Conservation (phyloP, 2,329 filamentous ascomycete species). For the Penicillium sp. region DNA sequence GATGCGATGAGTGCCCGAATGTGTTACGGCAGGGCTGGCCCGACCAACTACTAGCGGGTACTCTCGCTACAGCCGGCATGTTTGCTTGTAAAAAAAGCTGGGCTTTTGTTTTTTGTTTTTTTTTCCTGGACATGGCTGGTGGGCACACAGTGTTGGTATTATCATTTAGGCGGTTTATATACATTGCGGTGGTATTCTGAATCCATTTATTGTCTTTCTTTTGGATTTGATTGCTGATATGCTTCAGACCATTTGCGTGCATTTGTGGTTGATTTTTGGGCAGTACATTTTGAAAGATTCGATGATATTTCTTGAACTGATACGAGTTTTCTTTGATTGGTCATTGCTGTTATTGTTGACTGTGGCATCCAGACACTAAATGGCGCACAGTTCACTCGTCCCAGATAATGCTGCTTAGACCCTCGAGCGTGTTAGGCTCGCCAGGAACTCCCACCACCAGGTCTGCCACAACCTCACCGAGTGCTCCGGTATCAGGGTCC, state of each 20-base stretch:
- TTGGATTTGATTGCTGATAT: conserved; percentile 12
- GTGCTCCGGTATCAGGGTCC: conserved; percentile 62
- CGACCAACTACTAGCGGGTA: conserved; percentile 20
- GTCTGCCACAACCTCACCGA: conserved; percentile 51
- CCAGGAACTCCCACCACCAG: conserved; percentile 38
- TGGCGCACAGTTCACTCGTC: conserved; percentile 28
- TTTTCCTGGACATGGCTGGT: conserved; percentile 10
- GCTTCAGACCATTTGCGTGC: conserved; percentile 9
- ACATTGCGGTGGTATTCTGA: conserved; percentile 28
- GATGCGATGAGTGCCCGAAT: background rate
- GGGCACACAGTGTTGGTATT: conserved; percentile 16
- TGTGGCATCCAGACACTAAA: background rate
- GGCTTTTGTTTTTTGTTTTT: conserved; percentile 24
- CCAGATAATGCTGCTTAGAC: conserved; percentile 45
- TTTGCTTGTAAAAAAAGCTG: conserved; percentile 30
- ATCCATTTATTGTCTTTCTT: conserved; percentile 12
- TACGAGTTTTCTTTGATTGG: background rate
- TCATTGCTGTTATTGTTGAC: background rate
- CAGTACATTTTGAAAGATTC: conserved; percentile 6
- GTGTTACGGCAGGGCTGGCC: conserved; percentile 25
- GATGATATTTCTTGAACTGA: conserved; percentile 1
- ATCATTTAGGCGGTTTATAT: conserved; percentile 27
- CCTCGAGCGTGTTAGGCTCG: conserved; percentile 30
- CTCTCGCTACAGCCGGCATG: conserved; percentile 9
- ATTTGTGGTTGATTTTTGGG: conserved; percentile 13